These are phyloP conservation scores for Neurospora africana DNA, from an alignment of 495 filamentous ascomycete species.

Conservation along the genomic window DNA sequence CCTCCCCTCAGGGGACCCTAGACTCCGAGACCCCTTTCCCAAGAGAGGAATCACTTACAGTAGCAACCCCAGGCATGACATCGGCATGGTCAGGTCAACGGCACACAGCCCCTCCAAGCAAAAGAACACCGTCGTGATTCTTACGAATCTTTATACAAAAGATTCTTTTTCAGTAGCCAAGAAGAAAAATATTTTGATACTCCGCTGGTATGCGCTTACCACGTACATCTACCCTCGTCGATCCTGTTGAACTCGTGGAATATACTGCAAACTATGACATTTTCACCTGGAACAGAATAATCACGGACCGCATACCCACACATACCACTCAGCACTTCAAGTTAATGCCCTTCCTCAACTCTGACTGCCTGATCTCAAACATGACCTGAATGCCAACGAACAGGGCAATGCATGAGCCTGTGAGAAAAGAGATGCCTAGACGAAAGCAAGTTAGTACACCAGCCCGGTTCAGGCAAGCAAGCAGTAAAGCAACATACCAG, in stretches of 20 bases:
- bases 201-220: neutral
- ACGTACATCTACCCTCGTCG: neutral
- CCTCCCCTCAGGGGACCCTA: neutral
- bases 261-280: neutral
- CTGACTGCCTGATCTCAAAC: slow-evolving; percentile 87
- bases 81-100: neutral
- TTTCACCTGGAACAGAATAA: neutral
- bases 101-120: neutral
- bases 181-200: neutral
- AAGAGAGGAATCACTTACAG: neutral
- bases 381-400: slow-evolving; percentile 89
- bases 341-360: slow-evolving; percentile 69
- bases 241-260: neutral
- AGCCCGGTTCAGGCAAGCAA: neutral
- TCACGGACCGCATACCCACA: neutral
- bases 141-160: neutral
- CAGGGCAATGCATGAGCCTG: slow-evolving; percentile 54
- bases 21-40: neutral
- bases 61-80: neutral
- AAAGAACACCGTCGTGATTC: neutral
- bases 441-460: too few relatives aligned
- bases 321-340: slow-evolving; percentile 58
- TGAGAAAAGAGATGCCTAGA: slow-evolving; percentile 57
- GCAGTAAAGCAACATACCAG: slow-evolving; percentile 35
- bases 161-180: neutral